These are phyloP conservation scores for Rhinocladiella mackenziei DNA, from an alignment of 2,329 filamentous ascomycete species.

Conservation along the genomic window DNA sequence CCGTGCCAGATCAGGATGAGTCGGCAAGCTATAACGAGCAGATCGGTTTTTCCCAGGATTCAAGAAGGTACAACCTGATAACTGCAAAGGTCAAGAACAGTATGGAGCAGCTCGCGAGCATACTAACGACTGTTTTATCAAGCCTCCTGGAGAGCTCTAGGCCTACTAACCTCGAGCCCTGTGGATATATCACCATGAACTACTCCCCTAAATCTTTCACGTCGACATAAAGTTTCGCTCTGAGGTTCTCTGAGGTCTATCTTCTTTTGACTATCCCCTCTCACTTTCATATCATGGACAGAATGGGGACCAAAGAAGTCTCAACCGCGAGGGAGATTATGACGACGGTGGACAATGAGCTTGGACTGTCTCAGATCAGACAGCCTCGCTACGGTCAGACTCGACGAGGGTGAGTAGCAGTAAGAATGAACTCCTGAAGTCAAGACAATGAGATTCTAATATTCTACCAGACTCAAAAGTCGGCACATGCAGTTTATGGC, in stretches of 20 bases:
- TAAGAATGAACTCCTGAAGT: background rate
- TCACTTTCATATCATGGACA: background rate
- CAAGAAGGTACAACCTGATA: background rate
- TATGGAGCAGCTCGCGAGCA: background rate
- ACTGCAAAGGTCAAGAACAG: background rate
- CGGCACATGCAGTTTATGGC: constrained; percentile 42
- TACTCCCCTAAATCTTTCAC: background rate
- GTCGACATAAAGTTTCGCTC: background rate
- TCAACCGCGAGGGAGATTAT: background rate
- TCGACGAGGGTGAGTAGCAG: background rate
- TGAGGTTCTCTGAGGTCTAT: background rate
- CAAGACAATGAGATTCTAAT: constrained; percentile 2
- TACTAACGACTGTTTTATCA: background rate
- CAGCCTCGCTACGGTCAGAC: background rate
- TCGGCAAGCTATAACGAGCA: constrained; percentile 2
- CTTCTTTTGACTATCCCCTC: background rate
- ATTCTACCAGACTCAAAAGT: constrained; percentile 22
- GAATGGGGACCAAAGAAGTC: background rate
- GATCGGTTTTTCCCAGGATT: background rate
- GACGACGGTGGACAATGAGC: background rate
- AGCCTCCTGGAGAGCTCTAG: background rate
- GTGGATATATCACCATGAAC: background rate
- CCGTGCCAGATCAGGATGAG: constrained; percentile 1
- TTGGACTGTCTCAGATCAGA: background rate
- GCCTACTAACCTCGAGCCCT: background rate